Evolutionary conservation across 1,284 basidiomycete species (phyloP).

Genomic region (Rugosomyces carneus): DNA sequence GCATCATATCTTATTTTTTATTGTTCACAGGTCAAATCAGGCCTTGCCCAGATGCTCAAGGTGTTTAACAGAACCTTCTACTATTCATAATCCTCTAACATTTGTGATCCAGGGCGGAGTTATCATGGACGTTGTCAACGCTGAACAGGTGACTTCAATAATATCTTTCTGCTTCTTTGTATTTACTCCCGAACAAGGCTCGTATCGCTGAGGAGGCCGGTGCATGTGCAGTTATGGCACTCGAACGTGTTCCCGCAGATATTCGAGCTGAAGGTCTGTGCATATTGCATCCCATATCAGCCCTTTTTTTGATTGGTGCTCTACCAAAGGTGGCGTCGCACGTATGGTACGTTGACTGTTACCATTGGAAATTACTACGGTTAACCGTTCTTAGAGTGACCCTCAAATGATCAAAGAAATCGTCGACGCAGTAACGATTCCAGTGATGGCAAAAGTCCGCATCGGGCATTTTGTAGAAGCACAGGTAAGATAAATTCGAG

Average conservation of each 20-base stretch:
- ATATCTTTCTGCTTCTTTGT: constrained; percentile 11
- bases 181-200: constrained; percentile 45
- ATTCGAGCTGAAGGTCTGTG: constrained; percentile 69
- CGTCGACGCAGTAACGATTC: constrained; percentile 87
- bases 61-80: constrained; percentile 31
- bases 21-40: constrained; percentile 74
- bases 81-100: constrained; percentile 10
- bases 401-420: constrained; percentile 97
- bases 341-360: constrained; percentile 65
- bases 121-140: constrained; percentile 90
- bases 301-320: constrained; percentile 1
- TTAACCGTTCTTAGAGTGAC: constrained; percentile 65
- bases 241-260: constrained; percentile 94
- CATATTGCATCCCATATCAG: background rate
- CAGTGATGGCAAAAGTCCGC: constrained; percentile 89
- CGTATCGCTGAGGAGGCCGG: constrained; percentile 97
- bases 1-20: constrained; percentile 11
- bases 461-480: constrained; percentile 98
- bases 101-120: constrained; percentile 60
- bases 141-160: constrained; percentile 56
- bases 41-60: constrained; percentile 93
- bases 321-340: constrained; percentile 68
- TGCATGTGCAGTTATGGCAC: constrained; percentile 96
- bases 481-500: constrained; percentile 45
- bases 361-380: constrained; percentile 2